Base-by-base conservation (phyloP, 2,329 filamentous ascomycete genomes). In the Curvularia spicifera region DNA sequence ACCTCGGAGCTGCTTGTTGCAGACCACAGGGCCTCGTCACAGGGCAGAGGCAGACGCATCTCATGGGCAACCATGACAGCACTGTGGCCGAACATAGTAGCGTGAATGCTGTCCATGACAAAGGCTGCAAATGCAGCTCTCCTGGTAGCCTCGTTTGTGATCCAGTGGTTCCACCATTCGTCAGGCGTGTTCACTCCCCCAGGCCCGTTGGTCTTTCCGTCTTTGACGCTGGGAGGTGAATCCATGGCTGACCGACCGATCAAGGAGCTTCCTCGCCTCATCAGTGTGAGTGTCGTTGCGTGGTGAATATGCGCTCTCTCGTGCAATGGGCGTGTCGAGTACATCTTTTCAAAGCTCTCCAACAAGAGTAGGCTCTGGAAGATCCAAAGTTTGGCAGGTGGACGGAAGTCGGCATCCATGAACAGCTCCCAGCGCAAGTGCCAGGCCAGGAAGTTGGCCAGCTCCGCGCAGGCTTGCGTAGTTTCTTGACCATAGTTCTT, bases 271-370 rank as follows among this genome's bases (percentile, higher is more conserved):
- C 95, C 95, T 68, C 95, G 87, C 35, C 95, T 89, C 94, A 99
- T 98, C 58, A 98, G 81, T 0, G 93, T 97, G 63, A 99, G 87
- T 0, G 93, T 97, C 0, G 94, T 97, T 13, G 94, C 94, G 73
- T 99, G 95, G 71, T 98, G 94, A 45, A 98, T 97, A 69, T 98
- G 94, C 1, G 94, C 94, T 65, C 95, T 85, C 78, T 99, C 95
- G 76, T 99, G 95, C 31, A 98, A 81, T 57, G 91, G 89, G 63
- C 93, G 86, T 0, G 94, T 97, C 39, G 93, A 95, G 76, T 94
- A 98, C 90, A 97, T 95, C 82, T 99, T 99, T 79, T 99, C 95
- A 70, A 96, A 98, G 0, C 97, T 81, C 75, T 99, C 95, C 12
- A 98, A 83, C 5, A 98, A 83, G 4, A 98, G 82, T 51, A 98